A percentile compares a stretch with the other conserved stretches of the same genome.
Conservation (phyloP, 768 basidiomycete species). For the Dictyophora rubrovolvata region DNA sequence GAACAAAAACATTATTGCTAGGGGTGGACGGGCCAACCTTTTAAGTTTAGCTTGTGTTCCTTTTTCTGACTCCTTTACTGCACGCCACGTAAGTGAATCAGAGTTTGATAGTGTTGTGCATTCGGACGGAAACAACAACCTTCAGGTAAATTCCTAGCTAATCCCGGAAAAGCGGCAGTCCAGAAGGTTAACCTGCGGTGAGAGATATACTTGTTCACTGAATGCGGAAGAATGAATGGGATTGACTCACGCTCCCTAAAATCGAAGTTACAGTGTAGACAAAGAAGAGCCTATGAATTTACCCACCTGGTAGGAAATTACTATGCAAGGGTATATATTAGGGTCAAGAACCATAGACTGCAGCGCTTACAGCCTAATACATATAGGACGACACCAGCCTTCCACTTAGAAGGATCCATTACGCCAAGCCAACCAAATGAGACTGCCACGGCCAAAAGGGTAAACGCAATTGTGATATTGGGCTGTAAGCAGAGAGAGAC, state of each 20-base stretch:
- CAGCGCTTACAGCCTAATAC: conserved; percentile 46
- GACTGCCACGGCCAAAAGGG: conserved; percentile 50
- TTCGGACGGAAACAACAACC: background rate
- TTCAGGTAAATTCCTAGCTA: conserved; percentile 60
- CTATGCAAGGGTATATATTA: conserved; percentile 22
- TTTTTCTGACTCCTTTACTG: conserved; percentile 40
- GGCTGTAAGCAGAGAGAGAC: conserved; percentile 31
- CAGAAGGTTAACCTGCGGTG: conserved; percentile 52
- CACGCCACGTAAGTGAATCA: background rate
- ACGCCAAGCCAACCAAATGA: conserved; percentile 76
- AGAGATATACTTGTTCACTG: background rate
- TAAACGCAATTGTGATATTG: conserved; percentile 70
- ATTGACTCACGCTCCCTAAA: conserved; percentile 33
- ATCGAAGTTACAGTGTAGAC: background rate
- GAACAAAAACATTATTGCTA: background rate
- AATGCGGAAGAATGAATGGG: background rate
- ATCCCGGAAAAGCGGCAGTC: conserved; percentile 74
- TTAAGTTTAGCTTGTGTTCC: conserved; percentile 34
- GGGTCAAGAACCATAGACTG: background rate
- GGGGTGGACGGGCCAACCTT: conserved; percentile 24
- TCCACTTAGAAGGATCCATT: conserved; percentile 54
- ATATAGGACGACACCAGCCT: conserved; percentile 49
- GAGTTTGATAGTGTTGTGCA: background rate
- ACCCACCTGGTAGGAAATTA: conserved; percentile 61
- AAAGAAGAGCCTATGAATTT: background rate